Base-by-base conservation (phyloP, 1,139 yeast genomes). In the Debaryomyces singareniensis region DNA sequence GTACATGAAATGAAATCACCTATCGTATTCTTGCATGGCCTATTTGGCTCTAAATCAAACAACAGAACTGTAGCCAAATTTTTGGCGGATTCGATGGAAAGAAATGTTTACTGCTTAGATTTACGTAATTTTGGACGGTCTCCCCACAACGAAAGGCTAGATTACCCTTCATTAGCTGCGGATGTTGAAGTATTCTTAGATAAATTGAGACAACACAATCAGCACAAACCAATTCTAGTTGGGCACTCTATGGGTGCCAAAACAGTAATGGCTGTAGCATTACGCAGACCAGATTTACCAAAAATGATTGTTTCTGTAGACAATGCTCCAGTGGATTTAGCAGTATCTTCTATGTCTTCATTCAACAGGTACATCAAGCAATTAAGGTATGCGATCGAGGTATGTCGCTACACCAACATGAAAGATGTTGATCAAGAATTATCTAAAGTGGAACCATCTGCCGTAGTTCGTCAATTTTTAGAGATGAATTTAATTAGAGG, bases 231-330 rank as follows among this genome's bases (percentile, higher is more conserved):
- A 0, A 74, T 85, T 13, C 41, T 91, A 14, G 66, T 91, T 15
- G 98, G 98, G 1, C 97, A 89, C 54, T 87, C 96, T 0, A 87
- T 91, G 96, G 98, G 98, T 5, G 97, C 96, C 6, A 91, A 91
- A 49, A 72, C 89, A 0, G 96, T 83, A 3, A 89, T 91, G 97
- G 86, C 91, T 0, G 64, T 84, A 4, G 80, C 89, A 0, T 61
- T 91, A 37, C 66, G 86, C 30, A 63, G 74, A 15, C 94, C 94
- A 0, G 71, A 75, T 1, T 44, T 79, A 14, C 78, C 81, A 3
- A 64, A 72, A 20, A 69, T 78, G 59, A 45, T 87, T 26, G 72
- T 91, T 5, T 62, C 91, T 3, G 95, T 91, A 4, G 98, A 91
- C 48, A 91, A 87, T 52, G 87, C 96, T 0, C 98, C 98, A 0